Conservation (phyloP, 768 basidiomycete species). For the Podaxis carcinomalis region DNA sequence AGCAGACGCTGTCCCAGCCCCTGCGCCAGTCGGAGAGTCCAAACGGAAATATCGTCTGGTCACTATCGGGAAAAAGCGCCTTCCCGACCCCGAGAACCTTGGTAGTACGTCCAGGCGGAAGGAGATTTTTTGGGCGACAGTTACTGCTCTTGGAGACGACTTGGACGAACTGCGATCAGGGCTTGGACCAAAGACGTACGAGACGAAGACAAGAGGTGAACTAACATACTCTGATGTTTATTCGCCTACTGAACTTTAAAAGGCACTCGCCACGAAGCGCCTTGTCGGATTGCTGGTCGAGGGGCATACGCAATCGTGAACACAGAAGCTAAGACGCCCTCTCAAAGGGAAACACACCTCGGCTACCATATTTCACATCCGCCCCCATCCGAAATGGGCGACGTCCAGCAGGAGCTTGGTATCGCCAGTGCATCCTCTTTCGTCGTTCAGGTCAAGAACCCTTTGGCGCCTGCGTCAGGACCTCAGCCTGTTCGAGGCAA, state of each 20-base stretch:
- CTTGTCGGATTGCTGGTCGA: slow-evolving; percentile 49
- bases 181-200: slow-evolving; percentile 47
- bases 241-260: neutral
- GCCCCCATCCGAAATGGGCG: slow-evolving; percentile 36
- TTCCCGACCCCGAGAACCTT: slow-evolving; percentile 41
- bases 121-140: slow-evolving; percentile 49
- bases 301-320: slow-evolving; percentile 62
- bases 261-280: slow-evolving; percentile 50
- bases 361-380: slow-evolving; percentile 59
- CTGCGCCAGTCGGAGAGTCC: slow-evolving; percentile 25
- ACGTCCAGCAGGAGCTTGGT: slow-evolving; percentile 53
- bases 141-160: slow-evolving; percentile 48
- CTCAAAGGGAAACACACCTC: slow-evolving; percentile 46
- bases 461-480: slow-evolving; percentile 38
- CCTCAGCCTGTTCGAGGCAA: slow-evolving; percentile 26
- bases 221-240: neutral
- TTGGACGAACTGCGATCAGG: slow-evolving; percentile 41
- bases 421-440: slow-evolving; percentile 51
- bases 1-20: slow-evolving; percentile 46
- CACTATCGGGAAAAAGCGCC: slow-evolving; percentile 53
- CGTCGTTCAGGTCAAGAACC: slow-evolving; percentile 60
- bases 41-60: slow-evolving; percentile 47
- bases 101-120: slow-evolving; percentile 30
- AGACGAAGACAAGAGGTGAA: slow-evolving; percentile 59
- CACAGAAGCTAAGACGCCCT: slow-evolving; percentile 37